Percentiles rank a stretch among this genome's conserved stretches.
Conservation (phyloP, 106 monocot genomes). For the Acorus calamus region DNA sequence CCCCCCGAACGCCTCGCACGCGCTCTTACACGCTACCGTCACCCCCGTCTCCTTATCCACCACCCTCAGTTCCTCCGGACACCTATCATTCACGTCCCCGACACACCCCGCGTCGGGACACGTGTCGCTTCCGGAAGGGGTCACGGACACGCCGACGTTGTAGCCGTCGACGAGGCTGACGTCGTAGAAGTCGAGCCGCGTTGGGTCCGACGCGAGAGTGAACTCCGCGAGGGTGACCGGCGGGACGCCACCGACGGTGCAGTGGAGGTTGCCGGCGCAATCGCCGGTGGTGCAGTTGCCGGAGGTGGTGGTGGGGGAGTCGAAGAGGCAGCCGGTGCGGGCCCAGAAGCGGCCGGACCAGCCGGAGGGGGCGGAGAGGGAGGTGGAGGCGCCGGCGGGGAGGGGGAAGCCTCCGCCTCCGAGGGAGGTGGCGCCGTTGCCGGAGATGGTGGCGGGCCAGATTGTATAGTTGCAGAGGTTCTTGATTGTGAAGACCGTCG, state of each 20-base stretch:
- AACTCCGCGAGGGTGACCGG: constrained; percentile 64
- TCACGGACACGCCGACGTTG: constrained; percentile 29
- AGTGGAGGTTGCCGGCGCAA: constrained; percentile 37
- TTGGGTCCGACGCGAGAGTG: constrained; percentile 27
- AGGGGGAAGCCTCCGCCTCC: constrained; percentile 54
- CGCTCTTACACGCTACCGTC: constrained; percentile 29
- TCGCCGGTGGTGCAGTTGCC: constrained; percentile 46
- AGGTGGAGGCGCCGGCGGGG: constrained; percentile 15
- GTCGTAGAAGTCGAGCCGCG: constrained; percentile 51
- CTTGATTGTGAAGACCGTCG: constrained; percentile 25
- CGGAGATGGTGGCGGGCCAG: constrained; percentile 62
- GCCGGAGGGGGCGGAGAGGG: constrained; percentile 44
- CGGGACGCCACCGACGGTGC: constrained; percentile 36
- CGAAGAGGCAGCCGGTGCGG: constrained; percentile 47
- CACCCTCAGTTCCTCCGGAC: constrained; percentile 52
- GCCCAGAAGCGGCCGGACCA: constrained; percentile 84
- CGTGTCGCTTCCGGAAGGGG: not conserved
- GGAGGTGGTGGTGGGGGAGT: constrained; percentile 2
- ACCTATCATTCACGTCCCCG: constrained; percentile 40
- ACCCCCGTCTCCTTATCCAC: not conserved
- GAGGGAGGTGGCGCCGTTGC: constrained; percentile 35
- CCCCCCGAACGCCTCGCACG: constrained; percentile 43
- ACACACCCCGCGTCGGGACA: constrained; percentile 55
- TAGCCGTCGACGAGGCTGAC: constrained; percentile 75
- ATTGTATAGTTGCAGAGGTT: constrained; percentile 45